Base-by-base conservation (phyloP, 2,329 filamentous ascomycete genomes). In the Zasmidium angulare region DNA sequence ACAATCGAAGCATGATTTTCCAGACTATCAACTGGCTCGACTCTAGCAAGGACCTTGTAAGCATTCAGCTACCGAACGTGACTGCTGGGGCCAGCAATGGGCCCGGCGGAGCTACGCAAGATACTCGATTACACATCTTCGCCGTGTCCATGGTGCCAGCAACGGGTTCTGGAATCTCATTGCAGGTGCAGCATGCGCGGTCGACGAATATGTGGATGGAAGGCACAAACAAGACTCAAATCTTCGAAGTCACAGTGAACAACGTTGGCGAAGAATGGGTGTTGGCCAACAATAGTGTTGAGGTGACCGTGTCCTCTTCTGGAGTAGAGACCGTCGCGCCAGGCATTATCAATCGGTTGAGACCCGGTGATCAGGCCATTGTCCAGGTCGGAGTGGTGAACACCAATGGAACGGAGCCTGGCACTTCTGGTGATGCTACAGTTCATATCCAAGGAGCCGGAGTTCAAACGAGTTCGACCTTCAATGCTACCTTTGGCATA, bases 141-240 rank as follows among this genome's bases (percentile, higher is more conserved):
- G 68, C 76, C 1, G 55, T 77, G 6, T 74, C 75, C 2, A 53
- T 78, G 17, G 63, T 73, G 9, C 69, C 71, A 3, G 72, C 69
- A 3, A 64, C 50, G 3, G 68, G 54, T 31, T 62, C 64, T 43
- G 67, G 66, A 11, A 63, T 70, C 7, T 55, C 50, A 26, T 58
- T 77, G 20, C 67, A 72, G 21, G 68, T 76, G 1, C 75, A 78
- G 58, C 75, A 72, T 64, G 75, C 75, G 3, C 71, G 75, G n/a
- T 74, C 76, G 6, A 78, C 76, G 3, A 72, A 76, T 54, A 74
- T 74, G 62, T 76, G 75, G 75, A 57, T 75, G 2, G 74, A 76
- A 46, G 73, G 69, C 12, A 72, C 68, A 1, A 72, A 76, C 50
- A 76, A 76, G 57, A 71, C 72, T 11, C 75, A 77, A 50, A 75